Evolutionary conservation across 805 yeast genomes (phyloP), one percentile per base, ranked within the genome.

Genomic region (Schizosaccharomyces lindneri): DNA sequence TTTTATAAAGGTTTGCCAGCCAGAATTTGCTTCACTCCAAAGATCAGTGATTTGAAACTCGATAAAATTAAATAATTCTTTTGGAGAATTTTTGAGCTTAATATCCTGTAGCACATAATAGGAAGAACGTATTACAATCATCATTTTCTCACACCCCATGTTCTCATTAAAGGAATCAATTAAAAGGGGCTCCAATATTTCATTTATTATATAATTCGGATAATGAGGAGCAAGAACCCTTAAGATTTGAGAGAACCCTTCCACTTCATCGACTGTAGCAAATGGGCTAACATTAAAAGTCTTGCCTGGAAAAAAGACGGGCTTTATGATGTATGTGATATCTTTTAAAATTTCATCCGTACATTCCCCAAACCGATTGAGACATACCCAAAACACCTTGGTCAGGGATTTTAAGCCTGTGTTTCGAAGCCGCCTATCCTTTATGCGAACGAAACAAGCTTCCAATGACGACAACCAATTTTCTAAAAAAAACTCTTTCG

Each of bases 361-460:
- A 0, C 97, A 84, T 66, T 94, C 98, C 0, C 95, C 80, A 65
- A 88, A 81, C 64, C 97, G 75, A 70, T 83, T 87, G 29, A 88
- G 73, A 68, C 85, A 93, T 0, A 89, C 95, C 98, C 98, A 93
- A 0, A 86, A 71, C 41, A 94, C 73, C 63, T 96, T 73, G 0
- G 95, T 78, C 3, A 84, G 72, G 62, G 89, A 82, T 0, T 80
- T 79, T 17, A 85, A 77, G 55, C 81, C 77, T 2, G 79, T 79
- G 0, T 79, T 75, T 66, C 83, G 80, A 60, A 75, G 77, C 0
- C 73, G 68, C 59, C 85, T 86, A 3, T 87, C 83, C 67, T 82
- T 85, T 51, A 86, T 73, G 63, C 81, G 81, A 57, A 73, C 73
- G n/a, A 77, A 73, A 64, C 81, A 80, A 1, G 76, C 70, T 63